Evolutionary conservation across 768 basidiomycete genomes (phyloP).

Genomic region (Lanmaoa pseudosensibilis): DNA sequence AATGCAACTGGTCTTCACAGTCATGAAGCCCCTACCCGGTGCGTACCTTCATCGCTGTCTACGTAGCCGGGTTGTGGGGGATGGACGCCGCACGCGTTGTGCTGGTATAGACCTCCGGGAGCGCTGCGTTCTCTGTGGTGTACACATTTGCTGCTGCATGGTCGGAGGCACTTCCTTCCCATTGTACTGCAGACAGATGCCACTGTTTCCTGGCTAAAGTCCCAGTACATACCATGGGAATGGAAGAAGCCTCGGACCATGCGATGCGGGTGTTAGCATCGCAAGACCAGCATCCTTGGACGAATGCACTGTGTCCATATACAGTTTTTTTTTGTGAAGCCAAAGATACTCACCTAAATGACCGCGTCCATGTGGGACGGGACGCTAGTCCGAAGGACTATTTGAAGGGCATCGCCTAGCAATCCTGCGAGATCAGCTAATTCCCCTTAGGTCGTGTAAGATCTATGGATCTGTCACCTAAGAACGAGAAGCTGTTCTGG

Average conservation of each 20-base stretch:
- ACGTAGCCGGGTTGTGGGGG: slow-evolving; percentile 21
- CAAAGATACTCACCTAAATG: slow-evolving; percentile 6
- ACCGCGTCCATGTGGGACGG: not conserved
- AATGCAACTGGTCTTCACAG: not conserved
- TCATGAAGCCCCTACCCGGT: slow-evolving; percentile 9
- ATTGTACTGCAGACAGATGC: slow-evolving; percentile 36
- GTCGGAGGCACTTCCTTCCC: slow-evolving; percentile 39
- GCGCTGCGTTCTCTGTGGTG: slow-evolving; percentile 23
- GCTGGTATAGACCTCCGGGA: slow-evolving; percentile 5
- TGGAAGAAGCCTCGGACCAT: slow-evolving; percentile 51
- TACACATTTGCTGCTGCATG: slow-evolving; percentile 30
- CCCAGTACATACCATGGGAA: slow-evolving; percentile 56
- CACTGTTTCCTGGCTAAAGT: slow-evolving; percentile 30
- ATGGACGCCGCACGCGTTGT: not conserved
- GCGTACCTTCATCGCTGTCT: slow-evolving; percentile 12
- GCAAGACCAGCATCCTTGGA: slow-evolving; percentile 22
- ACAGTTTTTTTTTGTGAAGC: not conserved
- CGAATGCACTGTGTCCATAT: not conserved
- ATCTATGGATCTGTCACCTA: not conserved
- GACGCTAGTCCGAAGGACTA: slow-evolving; percentile 11
- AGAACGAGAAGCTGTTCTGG: slow-evolving; percentile 1
- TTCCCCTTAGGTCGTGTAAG: not conserved
- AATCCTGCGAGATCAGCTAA: slow-evolving; percentile 2
- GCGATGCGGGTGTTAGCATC: slow-evolving; percentile 26
- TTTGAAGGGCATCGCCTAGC: not conserved